Evolutionary conservation across 73 alveolate genomes (phyloP).

Genomic region (Paramecium tetraurelia): DNA sequence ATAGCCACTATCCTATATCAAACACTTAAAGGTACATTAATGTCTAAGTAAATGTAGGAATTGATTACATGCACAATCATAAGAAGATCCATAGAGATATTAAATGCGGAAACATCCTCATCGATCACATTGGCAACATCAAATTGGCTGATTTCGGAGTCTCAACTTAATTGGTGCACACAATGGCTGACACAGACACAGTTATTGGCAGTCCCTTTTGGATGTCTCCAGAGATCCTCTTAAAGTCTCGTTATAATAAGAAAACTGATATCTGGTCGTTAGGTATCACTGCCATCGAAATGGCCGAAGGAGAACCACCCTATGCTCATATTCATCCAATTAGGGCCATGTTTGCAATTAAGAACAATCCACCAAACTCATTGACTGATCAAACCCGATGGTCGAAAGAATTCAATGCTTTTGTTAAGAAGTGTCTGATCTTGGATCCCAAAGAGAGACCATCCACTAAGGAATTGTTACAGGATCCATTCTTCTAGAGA

Average conservation of each 20-base stretch:
- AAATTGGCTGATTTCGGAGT: slow-evolving; percentile 93
- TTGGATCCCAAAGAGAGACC: slow-evolving; percentile 94
- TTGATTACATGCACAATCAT: slow-evolving; percentile 81
- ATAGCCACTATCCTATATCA: slow-evolving; percentile 67
- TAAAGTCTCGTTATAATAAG: slow-evolving; percentile 80
- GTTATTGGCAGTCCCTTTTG: slow-evolving; percentile 97
- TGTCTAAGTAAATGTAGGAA: background rate
- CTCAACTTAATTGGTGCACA: slow-evolving; percentile 70
- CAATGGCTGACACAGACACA: slow-evolving; percentile 69
- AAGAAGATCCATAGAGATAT: slow-evolving; percentile 92
- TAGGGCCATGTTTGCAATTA: slow-evolving; percentile 90
- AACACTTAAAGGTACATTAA: slow-evolving; percentile 47
- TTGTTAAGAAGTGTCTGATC: slow-evolving; percentile 88
- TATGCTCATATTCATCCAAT: slow-evolving; percentile 87
- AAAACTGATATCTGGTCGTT: slow-evolving; percentile 98
- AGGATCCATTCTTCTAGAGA: slow-evolving; percentile 80
- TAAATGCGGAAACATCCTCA: slow-evolving; percentile 89
- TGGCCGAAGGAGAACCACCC: slow-evolving; percentile 99
- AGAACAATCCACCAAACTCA: slow-evolving; percentile 86
- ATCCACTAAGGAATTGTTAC: slow-evolving; percentile 88
- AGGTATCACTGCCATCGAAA: slow-evolving; percentile 97
- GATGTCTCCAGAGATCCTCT: slow-evolving; percentile 97
- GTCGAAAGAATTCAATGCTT: slow-evolving; percentile 90
- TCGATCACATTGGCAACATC: slow-evolving; percentile 80
- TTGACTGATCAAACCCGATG: slow-evolving; percentile 87